These are phyloP conservation scores for Purpureocillium takamizusanense DNA, from an alignment of 2,329 filamentous ascomycete genomes.

Conservation along the genomic window DNA sequence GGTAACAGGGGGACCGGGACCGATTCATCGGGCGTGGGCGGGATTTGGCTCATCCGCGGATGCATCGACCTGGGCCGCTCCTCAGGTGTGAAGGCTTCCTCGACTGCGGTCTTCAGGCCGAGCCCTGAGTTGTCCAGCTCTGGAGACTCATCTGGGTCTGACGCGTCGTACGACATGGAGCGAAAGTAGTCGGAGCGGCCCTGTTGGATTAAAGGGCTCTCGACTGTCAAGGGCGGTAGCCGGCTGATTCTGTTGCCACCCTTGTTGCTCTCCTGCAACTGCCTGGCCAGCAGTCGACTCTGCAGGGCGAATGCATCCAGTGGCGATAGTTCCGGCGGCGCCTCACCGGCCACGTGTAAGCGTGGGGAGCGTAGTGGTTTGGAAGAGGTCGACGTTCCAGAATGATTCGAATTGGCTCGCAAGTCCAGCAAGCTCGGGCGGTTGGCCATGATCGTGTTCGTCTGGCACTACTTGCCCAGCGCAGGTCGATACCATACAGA, in stretches of 20 bases:
- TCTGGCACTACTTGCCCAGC: constrained; percentile 3
- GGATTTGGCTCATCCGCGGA: constrained; percentile 60
- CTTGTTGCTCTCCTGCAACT: constrained; percentile 71
- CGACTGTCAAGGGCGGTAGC: constrained; percentile 72
- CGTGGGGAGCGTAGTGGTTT: constrained; percentile 62
- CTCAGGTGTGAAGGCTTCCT: constrained; percentile 41
- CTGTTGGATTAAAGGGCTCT: constrained; percentile 68
- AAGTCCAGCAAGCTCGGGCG: constrained; percentile 52
- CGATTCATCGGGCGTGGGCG: constrained; percentile 37
- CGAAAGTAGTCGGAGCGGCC: constrained; percentile 76
- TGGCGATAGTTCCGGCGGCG: constrained; percentile 84
- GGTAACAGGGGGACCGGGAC: constrained; percentile 37
- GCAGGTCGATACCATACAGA: constrained; percentile 6
- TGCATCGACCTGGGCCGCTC: constrained; percentile 65
- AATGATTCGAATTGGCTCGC: constrained; percentile 47
- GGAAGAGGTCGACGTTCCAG: constrained; percentile 32
- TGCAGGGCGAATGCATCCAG: constrained; percentile 93
- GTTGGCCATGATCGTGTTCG: constrained; percentile 35
- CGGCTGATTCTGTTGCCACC: constrained; percentile 75
- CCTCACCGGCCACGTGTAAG: constrained; percentile 67
- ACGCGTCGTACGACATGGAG: constrained; percentile 56
- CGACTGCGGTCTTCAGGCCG: constrained; percentile 45
- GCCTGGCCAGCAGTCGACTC: constrained; percentile 76
- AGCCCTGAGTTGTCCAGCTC: constrained; percentile 20
- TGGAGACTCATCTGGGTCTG: constrained; percentile 28